Evolutionary conservation across 1,139 yeast genomes (phyloP).

Genomic region (Nakaseomyces glabratus): DNA sequence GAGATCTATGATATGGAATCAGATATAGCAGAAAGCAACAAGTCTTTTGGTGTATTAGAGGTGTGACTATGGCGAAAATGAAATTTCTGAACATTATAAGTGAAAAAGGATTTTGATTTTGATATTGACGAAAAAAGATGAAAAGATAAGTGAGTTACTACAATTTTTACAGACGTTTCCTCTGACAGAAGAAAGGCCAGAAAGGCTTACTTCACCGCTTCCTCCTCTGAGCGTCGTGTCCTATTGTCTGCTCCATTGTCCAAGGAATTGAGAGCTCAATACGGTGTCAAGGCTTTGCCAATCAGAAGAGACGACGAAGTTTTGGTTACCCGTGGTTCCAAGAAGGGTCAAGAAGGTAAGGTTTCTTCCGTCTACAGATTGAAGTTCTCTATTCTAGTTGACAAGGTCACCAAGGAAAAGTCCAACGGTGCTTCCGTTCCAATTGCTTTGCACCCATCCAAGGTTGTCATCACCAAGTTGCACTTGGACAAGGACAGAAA

Average conservation of each 20-base stretch:
- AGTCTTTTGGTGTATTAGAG: too few relatives aligned
- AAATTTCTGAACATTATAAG: neutral
- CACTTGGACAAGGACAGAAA: slow-evolving; percentile 99
- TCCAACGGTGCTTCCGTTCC: slow-evolving; percentile 98
- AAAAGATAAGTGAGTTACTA: neutral
- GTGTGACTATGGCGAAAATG: neutral
- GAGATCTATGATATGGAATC: too few relatives aligned
- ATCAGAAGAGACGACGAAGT: slow-evolving; percentile 98
- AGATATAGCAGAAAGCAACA: too few relatives aligned
- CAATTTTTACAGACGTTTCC: slow-evolving; percentile 45
- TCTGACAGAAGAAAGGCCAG: slow-evolving; percentile 99
- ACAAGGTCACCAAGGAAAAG: slow-evolving; percentile 96
- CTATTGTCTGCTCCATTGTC: slow-evolving; percentile 98
- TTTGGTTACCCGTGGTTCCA: slow-evolving; percentile 93
- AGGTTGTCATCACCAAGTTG: slow-evolving; percentile 97
- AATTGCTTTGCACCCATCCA: slow-evolving; percentile 96
- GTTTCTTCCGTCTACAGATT: slow-evolving; percentile 98
- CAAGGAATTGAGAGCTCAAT: slow-evolving; percentile 97
- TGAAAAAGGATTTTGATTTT: slow-evolving; percentile 26
- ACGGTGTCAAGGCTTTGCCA: slow-evolving; percentile 93
- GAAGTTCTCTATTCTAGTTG: slow-evolving; percentile 93
- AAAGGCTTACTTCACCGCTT: slow-evolving; percentile 99
- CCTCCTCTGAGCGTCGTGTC: slow-evolving; percentile 92
- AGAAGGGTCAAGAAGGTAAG: slow-evolving; percentile 99
- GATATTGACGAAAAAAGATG: slow-evolving; percentile 35